A percentile compares a stretch with the other conserved stretches of the same genome.
phyloP scores from a whole-genome alignment of 176 grass and related monocot genomes.

The Alloteropsis semialata region DNA sequence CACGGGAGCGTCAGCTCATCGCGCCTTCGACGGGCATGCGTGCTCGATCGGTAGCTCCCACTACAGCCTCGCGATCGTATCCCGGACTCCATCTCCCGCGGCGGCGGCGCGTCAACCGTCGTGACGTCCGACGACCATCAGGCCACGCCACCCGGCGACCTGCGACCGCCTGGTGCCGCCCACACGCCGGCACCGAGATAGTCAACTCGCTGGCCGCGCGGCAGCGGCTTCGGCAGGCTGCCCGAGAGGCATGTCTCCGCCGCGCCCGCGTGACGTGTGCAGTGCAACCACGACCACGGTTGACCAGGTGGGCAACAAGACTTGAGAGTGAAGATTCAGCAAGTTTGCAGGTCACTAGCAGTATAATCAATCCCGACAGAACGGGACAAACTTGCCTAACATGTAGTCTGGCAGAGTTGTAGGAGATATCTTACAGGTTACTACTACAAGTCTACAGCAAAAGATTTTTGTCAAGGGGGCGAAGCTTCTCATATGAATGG shows the following conservation, averaged over 20 bases:
- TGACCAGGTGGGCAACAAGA: too few relatives aligned
- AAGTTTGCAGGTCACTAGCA: too few relatives aligned
- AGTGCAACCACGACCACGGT: too few relatives aligned
- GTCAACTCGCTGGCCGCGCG: neutral
- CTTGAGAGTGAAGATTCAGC: too few relatives aligned
- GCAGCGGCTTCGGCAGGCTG: neutral
- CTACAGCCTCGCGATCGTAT: neutral
- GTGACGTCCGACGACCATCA: neutral
- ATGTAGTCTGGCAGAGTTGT: neutral
- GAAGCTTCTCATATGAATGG: conserved; percentile 71
- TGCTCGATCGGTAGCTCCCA: neutral
- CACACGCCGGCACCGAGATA: neutral
- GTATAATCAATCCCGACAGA: too few relatives aligned
- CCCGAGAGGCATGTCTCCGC: too few relatives aligned
- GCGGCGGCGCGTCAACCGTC: neutral
- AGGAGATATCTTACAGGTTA: conserved; percentile 38
- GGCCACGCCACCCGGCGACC: neutral
- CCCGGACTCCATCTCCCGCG: neutral
- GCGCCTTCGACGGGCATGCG: too few relatives aligned
- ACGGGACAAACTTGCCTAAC: neutral
- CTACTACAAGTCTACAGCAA: conserved; percentile 4
- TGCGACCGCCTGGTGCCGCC: neutral
- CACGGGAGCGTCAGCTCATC: neutral
- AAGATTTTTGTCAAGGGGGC: neutral
- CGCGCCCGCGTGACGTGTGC: too few relatives aligned